Percentiles rank a stretch among this genome's conserved stretches.
Evolutionary conservation across 1,139 yeast species (phyloP).

Genomic region (Geotrichum carabidarum): DNA sequence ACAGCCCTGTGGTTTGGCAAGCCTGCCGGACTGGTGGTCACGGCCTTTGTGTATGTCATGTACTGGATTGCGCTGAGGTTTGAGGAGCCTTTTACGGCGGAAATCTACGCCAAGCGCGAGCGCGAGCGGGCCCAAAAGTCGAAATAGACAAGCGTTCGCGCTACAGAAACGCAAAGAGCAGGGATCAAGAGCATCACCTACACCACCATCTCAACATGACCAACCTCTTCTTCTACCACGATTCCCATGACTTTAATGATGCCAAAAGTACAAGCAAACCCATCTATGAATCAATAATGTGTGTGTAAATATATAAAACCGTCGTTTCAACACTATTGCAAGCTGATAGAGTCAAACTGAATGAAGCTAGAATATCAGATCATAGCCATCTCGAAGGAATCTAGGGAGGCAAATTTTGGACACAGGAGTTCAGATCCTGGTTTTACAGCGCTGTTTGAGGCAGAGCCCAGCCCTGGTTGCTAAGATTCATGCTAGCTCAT

Average conservation of each 20-base stretch:
- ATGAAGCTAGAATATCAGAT: too few species aligned
- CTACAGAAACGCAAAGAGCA: neutral
- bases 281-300: neutral
- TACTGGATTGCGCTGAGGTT: slow-evolving; percentile 76
- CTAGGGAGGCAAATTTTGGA: too few species aligned
- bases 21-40: slow-evolving; percentile 76
- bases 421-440: too few species aligned
- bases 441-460: too few species aligned
- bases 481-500: too few species aligned
- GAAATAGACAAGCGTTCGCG: neutral
- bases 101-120: slow-evolving; percentile 68
- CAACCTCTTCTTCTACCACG: neutral
- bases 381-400: too few species aligned
- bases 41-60: slow-evolving; percentile 71
- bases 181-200: neutral
- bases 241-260: slow-evolving; percentile 4
- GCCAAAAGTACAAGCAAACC: neutral
- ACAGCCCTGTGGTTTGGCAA: slow-evolving; percentile 84
- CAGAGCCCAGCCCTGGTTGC: too few species aligned
- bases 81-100: slow-evolving; percentile 95
- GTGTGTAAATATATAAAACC: neutral
- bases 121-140: slow-evolving; percentile 32
- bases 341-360: too few species aligned
- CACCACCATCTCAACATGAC: neutral
- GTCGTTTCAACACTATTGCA: neutral